Evolutionary conservation across 371 early-diverging fungal genomes (phyloP).

Genomic region (Haplosporangium sp.): DNA sequence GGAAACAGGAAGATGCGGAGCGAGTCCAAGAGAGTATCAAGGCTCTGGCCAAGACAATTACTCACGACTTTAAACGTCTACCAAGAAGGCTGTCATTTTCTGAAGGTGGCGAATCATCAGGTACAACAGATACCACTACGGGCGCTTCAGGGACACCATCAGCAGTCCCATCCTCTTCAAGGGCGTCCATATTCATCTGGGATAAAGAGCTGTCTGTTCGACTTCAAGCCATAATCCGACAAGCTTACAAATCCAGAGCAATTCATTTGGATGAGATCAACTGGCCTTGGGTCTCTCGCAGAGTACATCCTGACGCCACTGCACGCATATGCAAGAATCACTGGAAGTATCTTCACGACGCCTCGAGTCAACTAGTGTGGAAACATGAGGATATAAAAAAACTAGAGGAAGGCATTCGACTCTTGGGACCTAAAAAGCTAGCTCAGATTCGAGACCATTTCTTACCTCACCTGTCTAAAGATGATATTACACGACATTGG

Average conservation of each 20-base stretch:
- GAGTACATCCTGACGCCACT: constrained; percentile 29
- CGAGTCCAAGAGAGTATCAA: constrained; percentile 6
- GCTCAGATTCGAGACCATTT: constrained; percentile 29
- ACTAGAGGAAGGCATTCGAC: constrained; percentile 44
- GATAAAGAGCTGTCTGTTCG: constrained; percentile 42
- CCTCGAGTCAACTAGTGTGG: constrained; percentile 11
- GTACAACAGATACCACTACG: background rate
- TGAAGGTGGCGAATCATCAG: background rate
- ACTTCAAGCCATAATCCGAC: constrained; percentile 23
- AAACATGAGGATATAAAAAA: constrained; percentile 25
- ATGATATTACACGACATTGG: constrained; percentile 41
- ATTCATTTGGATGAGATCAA: constrained; percentile 37
- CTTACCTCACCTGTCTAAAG: constrained; percentile 40
- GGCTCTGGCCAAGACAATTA: constrained; percentile 3
- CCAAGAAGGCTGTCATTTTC: background rate
- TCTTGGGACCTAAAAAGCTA: constrained; percentile 33
- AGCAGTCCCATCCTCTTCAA: background rate
- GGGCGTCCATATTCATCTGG: constrained; percentile 24
- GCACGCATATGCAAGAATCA: constrained; percentile 32
- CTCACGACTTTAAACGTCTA: constrained; percentile 3
- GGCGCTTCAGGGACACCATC: background rate
- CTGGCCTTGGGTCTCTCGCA: constrained; percentile 34
- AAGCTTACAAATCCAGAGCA: constrained; percentile 23
- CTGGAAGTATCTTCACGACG: constrained; percentile 36
- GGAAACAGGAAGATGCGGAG: background rate